These are phyloP conservation scores for Aurifilum marmelostoma DNA, from an alignment of 2,329 filamentous ascomycete species.

Conservation along the genomic window DNA sequence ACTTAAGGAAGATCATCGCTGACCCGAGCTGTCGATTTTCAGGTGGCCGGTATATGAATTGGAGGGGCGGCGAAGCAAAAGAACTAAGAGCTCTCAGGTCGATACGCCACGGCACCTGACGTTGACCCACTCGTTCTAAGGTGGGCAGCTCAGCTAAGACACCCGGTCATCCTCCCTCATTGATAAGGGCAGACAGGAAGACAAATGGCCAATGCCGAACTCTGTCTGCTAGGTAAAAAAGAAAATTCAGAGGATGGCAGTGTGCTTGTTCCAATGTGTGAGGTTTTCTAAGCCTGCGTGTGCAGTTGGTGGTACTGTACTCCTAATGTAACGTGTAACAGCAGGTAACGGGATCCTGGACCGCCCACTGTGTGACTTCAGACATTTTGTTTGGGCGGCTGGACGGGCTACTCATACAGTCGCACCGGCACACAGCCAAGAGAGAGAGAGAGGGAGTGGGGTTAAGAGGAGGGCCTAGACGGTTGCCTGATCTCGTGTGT, in stretches of 20 bases:
- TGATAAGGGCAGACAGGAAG: not conserved
- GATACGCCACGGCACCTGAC: constrained; percentile 13
- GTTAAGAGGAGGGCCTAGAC: not conserved
- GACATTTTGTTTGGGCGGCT: not conserved
- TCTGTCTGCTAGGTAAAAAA: not conserved
- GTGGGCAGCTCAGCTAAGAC: constrained; percentile 15
- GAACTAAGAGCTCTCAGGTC: constrained; percentile 11
- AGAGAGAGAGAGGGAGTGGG: not conserved
- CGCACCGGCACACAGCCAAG: not conserved
- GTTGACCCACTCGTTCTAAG: not conserved
- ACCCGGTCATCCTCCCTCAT: constrained; percentile 8
- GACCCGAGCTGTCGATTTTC: not conserved
- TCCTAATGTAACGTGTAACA: not conserved
- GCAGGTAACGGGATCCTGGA: not conserved
- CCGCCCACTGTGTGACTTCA: not conserved
- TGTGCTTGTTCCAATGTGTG: no score
- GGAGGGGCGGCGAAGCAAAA: no score
- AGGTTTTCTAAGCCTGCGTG: no score
- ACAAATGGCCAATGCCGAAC: not conserved
- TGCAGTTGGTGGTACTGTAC: no score
- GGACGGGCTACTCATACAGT: not conserved
- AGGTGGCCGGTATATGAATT: not conserved
- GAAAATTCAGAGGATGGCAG: no score
- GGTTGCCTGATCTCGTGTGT: not conserved
- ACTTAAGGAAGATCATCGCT: not conserved